Base-by-base conservation (phyloP, 805 yeast genomes). In the Lipomyces sp. region DNA sequence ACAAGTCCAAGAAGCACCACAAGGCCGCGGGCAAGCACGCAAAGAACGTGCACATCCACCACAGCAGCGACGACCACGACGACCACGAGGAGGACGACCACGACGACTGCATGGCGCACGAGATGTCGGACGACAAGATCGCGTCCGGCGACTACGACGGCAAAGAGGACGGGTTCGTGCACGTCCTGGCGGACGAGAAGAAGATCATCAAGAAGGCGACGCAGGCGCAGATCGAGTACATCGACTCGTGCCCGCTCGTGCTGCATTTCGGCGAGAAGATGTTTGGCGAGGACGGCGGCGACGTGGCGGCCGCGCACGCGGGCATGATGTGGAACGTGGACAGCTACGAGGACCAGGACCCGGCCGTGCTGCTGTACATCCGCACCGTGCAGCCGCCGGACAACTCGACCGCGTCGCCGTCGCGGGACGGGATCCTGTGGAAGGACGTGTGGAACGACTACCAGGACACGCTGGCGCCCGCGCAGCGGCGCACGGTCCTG, bases 241-340 rank as follows among this genome's bases (percentile, higher is more conserved):
- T 86, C 24, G 75, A 82, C 48, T 65, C 70, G 5, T 83, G 95
- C 62, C 81, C 91, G 1, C 69, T 84, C 2, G 82, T 86, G 19
- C 69, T 79, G 59, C 69, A 71, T 49, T 60, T 87, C 31, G 93
- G 93, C 1, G 73, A 74, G 7, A 80, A 82, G 19, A 21, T 74
- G 6, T 53, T 60, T 33, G 55, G 53, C 21, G 70, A 68, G 31
- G 61, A 63, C 4, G 65, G 68, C 21, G 64, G 65, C 51, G 58
- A 68, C 49, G 75, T 78, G 23, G 73, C 83, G 10, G 95, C 87
- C 1, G 90, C 82, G 7, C 96, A 89, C 68, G 96, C 84, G 1
- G 96, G 96, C 0, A 70, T 89, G 43, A 65, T 82, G 54, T 86
- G 95, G 83, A 78, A 79, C 61, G 66, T 77, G 45, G 63, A 67